phyloP scores from a whole-genome alignment of 2,329 filamentous ascomycete genomes.

The Exophiala bonariae region DNA sequence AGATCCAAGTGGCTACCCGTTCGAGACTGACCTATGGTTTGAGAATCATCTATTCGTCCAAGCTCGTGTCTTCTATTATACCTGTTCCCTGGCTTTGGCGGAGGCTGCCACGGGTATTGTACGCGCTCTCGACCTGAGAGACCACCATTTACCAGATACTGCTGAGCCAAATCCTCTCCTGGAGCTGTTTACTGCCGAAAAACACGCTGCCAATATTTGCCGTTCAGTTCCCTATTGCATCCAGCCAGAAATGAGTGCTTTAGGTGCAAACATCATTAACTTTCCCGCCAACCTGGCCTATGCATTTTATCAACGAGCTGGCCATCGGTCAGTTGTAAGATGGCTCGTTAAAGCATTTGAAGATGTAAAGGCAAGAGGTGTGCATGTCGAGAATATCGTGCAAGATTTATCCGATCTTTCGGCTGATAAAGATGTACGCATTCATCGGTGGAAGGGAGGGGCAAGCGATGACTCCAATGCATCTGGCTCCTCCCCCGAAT shows the following conservation, averaged over 20 bases:
- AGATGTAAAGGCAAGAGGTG: slow-evolving; percentile 16
- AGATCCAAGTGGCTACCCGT: slow-evolving; percentile 21
- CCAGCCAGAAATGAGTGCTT: slow-evolving; percentile 25
- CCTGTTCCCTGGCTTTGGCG: slow-evolving; percentile 18
- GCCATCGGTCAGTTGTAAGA: slow-evolving; percentile 8
- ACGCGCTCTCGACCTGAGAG: slow-evolving; percentile 7
- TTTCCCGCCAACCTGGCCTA: slow-evolving; percentile 23
- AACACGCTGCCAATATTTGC: slow-evolving; percentile 20
- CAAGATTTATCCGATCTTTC: slow-evolving; percentile 2
- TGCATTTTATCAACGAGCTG: slow-evolving; percentile 15
- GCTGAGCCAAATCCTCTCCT: slow-evolving; percentile 3
- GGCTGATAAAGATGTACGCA: slow-evolving; percentile 6
- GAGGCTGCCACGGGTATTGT: slow-evolving; percentile 18
- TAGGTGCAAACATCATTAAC: slow-evolving; percentile 23
- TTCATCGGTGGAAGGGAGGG: slow-evolving; percentile 9
- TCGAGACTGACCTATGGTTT: slow-evolving; percentile 22
- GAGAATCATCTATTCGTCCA: slow-evolving; percentile 25
- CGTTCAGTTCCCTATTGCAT: slow-evolving; percentile 22
- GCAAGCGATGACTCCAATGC: slow-evolving; percentile 13
- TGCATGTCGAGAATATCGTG: slow-evolving; percentile 17
- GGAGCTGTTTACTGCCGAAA: slow-evolving; percentile 10
- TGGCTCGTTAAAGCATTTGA: slow-evolving; percentile 20
- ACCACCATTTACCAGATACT: slow-evolving; percentile 6
- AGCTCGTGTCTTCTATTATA: slow-evolving; percentile 23
- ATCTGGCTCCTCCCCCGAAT: slow-evolving; percentile 3